Evolutionary conservation across 1,139 yeast genomes (phyloP).

Genomic region (Pichia sp.): DNA sequence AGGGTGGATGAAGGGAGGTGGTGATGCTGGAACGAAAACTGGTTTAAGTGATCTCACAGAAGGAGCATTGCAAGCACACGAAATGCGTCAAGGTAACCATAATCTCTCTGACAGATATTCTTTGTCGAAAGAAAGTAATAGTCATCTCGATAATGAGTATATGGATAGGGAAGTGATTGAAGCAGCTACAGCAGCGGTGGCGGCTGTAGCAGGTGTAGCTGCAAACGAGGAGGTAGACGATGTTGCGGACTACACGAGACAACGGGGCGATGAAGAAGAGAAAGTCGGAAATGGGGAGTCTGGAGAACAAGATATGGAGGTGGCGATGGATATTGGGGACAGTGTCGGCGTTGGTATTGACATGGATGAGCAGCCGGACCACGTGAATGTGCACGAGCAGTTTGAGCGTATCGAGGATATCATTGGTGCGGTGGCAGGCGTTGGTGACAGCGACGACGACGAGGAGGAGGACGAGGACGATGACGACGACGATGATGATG

Average conservation of each 20-base stretch:
- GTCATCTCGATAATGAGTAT: no score
- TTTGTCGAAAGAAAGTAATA: no score
- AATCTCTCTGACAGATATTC: no score
- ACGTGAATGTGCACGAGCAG: conserved; percentile 15
- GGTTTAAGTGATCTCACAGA: no score
- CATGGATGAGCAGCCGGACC: neutral
- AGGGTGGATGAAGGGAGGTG: no score
- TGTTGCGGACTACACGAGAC: neutral
- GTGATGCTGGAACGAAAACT: no score
- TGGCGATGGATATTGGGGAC: conserved; percentile 5
- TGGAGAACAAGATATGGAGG: no score
- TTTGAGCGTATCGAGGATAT: neutral
- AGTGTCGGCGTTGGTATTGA: conserved; percentile 11
- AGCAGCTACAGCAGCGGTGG: conserved; percentile 14
- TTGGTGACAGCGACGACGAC: conserved; percentile 14
- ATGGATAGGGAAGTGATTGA: conserved; percentile 11
- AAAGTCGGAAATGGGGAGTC: neutral
- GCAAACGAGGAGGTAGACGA: neutral
- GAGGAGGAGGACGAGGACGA: conserved; percentile 9
- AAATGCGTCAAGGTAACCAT: no score
- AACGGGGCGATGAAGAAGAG: neutral
- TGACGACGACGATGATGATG: neutral
- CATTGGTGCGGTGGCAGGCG: neutral
- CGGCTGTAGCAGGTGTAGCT: conserved; percentile 10
- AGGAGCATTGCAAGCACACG: no score